These are phyloP conservation scores for Berberis vulgaris DNA, from an alignment of 164 flowering plant genomes.

Conservation along the genomic window DNA sequence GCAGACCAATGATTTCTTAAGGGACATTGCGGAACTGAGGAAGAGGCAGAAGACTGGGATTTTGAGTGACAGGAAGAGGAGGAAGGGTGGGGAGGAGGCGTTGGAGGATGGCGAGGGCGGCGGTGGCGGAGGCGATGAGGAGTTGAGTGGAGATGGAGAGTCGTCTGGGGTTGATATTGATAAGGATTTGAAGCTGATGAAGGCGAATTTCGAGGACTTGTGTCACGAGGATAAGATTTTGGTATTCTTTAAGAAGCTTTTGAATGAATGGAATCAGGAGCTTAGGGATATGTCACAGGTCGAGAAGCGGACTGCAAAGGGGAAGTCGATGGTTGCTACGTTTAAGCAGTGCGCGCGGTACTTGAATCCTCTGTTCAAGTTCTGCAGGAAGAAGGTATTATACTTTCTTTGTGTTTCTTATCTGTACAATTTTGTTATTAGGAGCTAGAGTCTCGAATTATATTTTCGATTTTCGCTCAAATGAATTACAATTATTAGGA, in stretches of 20 bases:
- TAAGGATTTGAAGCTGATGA: conserved; percentile 79
- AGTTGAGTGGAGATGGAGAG: conserved; percentile 61
- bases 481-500: too few species aligned
- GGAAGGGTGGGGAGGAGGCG: conserved; percentile 36
- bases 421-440: background rate
- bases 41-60: conserved; percentile 92
- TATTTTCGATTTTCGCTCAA: too few species aligned
- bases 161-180: conserved; percentile 65
- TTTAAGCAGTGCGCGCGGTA: conserved; percentile 97
- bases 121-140: conserved; percentile 56
- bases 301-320: conserved; percentile 89
- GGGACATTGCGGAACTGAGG: conserved; percentile 81
- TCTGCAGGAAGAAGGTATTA: conserved; percentile 90
- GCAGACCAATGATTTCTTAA: conserved; percentile 88
- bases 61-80: conserved; percentile 64
- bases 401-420: background rate
- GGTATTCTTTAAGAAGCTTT: conserved; percentile 81
- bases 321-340: conserved; percentile 86
- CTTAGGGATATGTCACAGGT: conserved; percentile 56
- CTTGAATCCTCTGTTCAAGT: conserved; percentile 82
- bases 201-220: conserved; percentile 72
- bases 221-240: conserved; percentile 91
- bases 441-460: background rate
- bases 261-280: conserved; percentile 98
- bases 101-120: conserved; percentile 48